A percentile compares a stretch with the other conserved stretches of the same genome.
Conservation (phyloP, 192 early-diverging fungal genomes). For the Coemansia sp. region DNA sequence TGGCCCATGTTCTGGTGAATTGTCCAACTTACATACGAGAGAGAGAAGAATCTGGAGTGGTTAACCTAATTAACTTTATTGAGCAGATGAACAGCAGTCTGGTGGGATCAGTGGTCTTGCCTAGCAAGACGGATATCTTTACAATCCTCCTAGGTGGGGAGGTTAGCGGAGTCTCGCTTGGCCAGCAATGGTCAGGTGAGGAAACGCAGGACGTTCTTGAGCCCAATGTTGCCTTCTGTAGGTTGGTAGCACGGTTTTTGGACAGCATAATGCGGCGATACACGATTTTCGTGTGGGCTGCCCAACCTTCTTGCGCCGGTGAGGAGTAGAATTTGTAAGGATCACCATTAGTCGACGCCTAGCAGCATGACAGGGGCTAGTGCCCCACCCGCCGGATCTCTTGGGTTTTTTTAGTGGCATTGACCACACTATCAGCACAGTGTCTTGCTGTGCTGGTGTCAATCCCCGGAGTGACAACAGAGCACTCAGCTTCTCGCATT, state of each 20-base stretch:
- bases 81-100: neutral
- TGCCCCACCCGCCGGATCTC: too few relatives aligned
- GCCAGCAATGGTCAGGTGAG: conserved; percentile 2
- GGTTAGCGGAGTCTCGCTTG: neutral
- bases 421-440: too few relatives aligned
- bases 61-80: neutral
- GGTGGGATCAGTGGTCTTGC: neutral
- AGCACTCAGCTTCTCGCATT: too few relatives aligned
- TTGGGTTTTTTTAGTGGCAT: too few relatives aligned
- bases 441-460: too few relatives aligned
- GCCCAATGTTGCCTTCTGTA: conserved; percentile 4
- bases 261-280: conserved; percentile 1
- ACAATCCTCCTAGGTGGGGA: conserved; percentile 3
- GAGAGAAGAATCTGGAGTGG: neutral
- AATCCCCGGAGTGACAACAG: too few relatives aligned
- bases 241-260: conserved; percentile 4
- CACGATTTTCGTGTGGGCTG: neutral
- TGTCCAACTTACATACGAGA: neutral
- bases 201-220: conserved; percentile 4
- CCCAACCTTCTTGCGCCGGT: too few relatives aligned
- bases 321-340: too few relatives aligned
- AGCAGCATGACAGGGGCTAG: too few relatives aligned
- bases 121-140: neutral
- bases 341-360: too few relatives aligned
- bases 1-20: neutral